Conservation (phyloP, 371 early-diverging fungal species). For the Coemansia linderi region DNA sequence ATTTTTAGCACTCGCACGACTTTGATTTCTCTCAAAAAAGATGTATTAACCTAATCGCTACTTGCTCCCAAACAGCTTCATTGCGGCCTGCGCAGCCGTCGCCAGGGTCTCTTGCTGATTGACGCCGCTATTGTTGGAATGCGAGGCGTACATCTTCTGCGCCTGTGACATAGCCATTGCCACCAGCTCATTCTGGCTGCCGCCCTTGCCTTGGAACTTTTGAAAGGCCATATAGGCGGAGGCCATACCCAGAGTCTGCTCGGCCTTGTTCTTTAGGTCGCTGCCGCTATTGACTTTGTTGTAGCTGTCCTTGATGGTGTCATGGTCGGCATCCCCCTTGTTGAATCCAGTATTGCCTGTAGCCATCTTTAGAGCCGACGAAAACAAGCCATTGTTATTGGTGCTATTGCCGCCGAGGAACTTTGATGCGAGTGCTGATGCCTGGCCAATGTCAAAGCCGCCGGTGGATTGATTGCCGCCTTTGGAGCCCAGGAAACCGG, state of each 20-base stretch:
- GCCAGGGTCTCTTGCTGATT: slow-evolving; percentile 46
- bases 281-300: slow-evolving; percentile 14
- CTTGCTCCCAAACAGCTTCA: slow-evolving; percentile 34
- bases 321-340: slow-evolving; percentile 30
- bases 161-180: slow-evolving; percentile 49
- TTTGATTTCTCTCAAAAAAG: background rate
- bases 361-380: slow-evolving; percentile 36
- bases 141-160: slow-evolving; percentile 39
- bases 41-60: background rate
- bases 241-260: slow-evolving; percentile 44
- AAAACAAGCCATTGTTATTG: slow-evolving; percentile 10
- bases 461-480: slow-evolving; percentile 6
- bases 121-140: slow-evolving; percentile 30
- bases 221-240: slow-evolving; percentile 48
- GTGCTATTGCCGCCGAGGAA: slow-evolving; percentile 16
- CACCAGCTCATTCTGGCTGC: slow-evolving; percentile 40
- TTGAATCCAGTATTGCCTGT: slow-evolving; percentile 36
- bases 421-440: slow-evolving; percentile 14
- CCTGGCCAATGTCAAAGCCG: slow-evolving; percentile 21
- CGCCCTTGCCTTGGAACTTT: slow-evolving; percentile 30
- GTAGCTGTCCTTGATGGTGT: slow-evolving; percentile 33
- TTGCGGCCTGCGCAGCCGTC: slow-evolving; percentile 46
- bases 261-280: slow-evolving; percentile 23
- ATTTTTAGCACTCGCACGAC: too few species aligned
- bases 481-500: slow-evolving; percentile 19